Evolutionary conservation across 2,329 filamentous ascomycete species (phyloP), one percentile per base, ranked within the genome.

Genomic region (Aureobasidium namibiae): DNA sequence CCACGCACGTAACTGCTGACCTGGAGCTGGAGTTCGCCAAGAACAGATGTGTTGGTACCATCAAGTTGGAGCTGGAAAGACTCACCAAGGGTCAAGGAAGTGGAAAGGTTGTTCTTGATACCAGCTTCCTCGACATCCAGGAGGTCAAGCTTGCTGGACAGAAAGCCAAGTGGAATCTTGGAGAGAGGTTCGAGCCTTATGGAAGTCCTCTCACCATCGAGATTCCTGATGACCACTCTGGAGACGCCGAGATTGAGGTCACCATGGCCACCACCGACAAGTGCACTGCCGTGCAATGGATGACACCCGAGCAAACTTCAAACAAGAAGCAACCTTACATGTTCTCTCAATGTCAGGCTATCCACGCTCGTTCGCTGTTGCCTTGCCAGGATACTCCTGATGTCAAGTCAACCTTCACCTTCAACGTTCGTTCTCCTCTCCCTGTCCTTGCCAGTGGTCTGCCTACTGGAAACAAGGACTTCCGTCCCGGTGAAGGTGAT

Each of bases 311-410:
- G 33, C 94, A 97, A 76, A 97, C 94, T 0, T 90, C 89, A 61
- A 96, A 95, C 81, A 92, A 91, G 78, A 94, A 91, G 74, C 88
- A 95, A 65, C 92, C 92, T 1, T 97, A 96, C 75, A 92, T 97
- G 86, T 97, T 97, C 78, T 95, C 90, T 45, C 94, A 97, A 77
- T 96, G 92, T 73, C 92, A 99, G 78, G 92, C 92, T 57, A 97
- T 96, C 68, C 92, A 97, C 69, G 90, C 90, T 44, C 86, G 94
- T 61, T 95, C 91, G 49, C 83, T 97, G 62, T 95, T 97, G 73
- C 94, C 94, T 7, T 97, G 92, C 74, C 92, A 97, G 76, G 94
- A 99, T 70, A 97, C 94, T 0, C 94, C 94, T 3, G 92, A 96
- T 71, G 89, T 96, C 67, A 99, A 99, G 78, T 91, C 89, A n/a